Percentiles rank a stretch among this genome's conserved stretches.
phyloP scores from a whole-genome alignment of 805 yeast species.

The Danielia reshetovae region DNA sequence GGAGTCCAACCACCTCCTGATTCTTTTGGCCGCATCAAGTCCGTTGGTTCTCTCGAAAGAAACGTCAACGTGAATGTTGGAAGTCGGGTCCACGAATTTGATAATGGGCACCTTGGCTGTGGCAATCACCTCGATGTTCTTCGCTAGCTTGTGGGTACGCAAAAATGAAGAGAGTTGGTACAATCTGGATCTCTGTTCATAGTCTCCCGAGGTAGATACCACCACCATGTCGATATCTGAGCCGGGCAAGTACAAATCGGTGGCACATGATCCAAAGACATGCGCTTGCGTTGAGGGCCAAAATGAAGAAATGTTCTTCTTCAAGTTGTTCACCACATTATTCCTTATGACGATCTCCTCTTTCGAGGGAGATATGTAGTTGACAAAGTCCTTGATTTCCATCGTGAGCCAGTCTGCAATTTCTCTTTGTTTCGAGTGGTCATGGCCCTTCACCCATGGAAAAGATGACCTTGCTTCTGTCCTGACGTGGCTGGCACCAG shows the following conservation, averaged over 20 bases:
- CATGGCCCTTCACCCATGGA: slow-evolving; percentile 80
- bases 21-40: slow-evolving; percentile 72
- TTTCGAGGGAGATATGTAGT: slow-evolving; percentile 79
- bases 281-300: slow-evolving; percentile 81
- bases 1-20: slow-evolving; percentile 65
- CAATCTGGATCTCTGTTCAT: slow-evolving; percentile 60
- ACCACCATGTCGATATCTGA: slow-evolving; percentile 95
- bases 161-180: slow-evolving; percentile 71
- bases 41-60: slow-evolving; percentile 88
- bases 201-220: slow-evolving; percentile 54
- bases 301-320: slow-evolving; percentile 44
- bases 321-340: slow-evolving; percentile 56
- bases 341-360: slow-evolving; percentile 69
- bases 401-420: slow-evolving; percentile 82
- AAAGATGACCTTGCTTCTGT: slow-evolving; percentile 30
- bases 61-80: slow-evolving; percentile 77
- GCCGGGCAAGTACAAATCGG: slow-evolving; percentile 89
- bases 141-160: slow-evolving; percentile 58
- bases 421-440: slow-evolving; percentile 71
- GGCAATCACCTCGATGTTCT: slow-evolving; percentile 78
- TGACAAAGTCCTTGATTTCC: slow-evolving; percentile 81
- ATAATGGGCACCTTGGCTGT: slow-evolving; percentile 92
- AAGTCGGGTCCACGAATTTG: slow-evolving; percentile 73
- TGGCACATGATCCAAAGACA: slow-evolving; percentile 93
- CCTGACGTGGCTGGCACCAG: slow-evolving; percentile 13